Conservation (phyloP, 257 asterid genomes). For the Capsicum pubescens region DNA sequence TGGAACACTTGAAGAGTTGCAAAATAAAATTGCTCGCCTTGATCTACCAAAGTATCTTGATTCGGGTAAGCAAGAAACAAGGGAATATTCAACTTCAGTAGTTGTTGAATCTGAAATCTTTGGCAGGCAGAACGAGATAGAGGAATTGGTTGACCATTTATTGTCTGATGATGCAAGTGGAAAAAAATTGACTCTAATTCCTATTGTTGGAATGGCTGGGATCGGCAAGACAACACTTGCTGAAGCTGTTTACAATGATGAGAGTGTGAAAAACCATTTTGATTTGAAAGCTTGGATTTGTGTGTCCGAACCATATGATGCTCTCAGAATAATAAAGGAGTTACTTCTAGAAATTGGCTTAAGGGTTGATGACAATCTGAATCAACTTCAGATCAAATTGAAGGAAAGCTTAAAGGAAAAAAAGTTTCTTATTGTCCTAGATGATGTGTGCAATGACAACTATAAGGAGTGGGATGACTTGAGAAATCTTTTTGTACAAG, state of each 20-base stretch:
- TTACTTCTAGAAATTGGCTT: not conserved
- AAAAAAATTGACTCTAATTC: not conserved
- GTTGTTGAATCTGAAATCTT: conserved; percentile 2
- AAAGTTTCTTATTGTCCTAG: conserved; percentile 29
- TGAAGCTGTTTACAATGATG: conserved; percentile 23
- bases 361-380: not conserved
- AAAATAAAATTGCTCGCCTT: too few relatives aligned
- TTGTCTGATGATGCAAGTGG: not conserved
- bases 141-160: conserved; percentile 17
- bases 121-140: conserved; percentile 27
- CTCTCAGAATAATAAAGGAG: conserved; percentile 3
- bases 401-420: not conserved
- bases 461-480: not conserved
- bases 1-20: not conserved
- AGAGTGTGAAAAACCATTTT: not conserved
- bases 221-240: conserved; percentile 31
- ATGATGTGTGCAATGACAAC: conserved; percentile 34
- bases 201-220: conserved; percentile 25
- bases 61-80: not conserved
- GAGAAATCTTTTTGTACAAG: too few relatives aligned
- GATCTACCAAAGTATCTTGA: not conserved
- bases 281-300: conserved; percentile 29
- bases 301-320: conserved; percentile 32
- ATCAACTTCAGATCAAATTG: not conserved
- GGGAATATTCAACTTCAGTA: conserved; percentile 28